Evolutionary conservation across 768 basidiomycete species (phyloP), one percentile per base, ranked within the genome.

Genomic region (Termitomyces sp.): DNA sequence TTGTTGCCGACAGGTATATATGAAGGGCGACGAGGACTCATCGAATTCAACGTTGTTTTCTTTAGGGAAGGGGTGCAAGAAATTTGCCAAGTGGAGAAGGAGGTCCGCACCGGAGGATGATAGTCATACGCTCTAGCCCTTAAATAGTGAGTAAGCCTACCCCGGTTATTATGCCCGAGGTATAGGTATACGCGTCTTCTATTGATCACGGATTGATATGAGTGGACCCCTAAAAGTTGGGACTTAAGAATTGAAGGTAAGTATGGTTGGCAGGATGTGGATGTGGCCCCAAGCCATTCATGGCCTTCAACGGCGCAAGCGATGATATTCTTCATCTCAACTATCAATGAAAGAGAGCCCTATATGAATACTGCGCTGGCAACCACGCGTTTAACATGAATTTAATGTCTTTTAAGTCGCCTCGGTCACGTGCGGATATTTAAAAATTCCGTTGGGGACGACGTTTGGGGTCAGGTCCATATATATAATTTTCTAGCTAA

Each of bases 31-130:
- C 77, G 89, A 17, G 89, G 89, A 21, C 73, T 93, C 46, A 75
- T 94, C 31, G 92, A 94, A 66, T 93, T 87, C 71, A 94, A 94
- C 64, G 86, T 94, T 3, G 86, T 91, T 38, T 91, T 85, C 70
- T 89, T 94, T 67, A 71, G 92, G 63, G 86, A 85, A 67, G 92
- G 92, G 0, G 81, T 91, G 49, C 82, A 87, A 68, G 89, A 91
- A 70, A 91, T 94, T 42, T 87, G 86, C 62, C 80, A 84, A 50
- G 82, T 91, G 9, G 91, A 92, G 66, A 78, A 75, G 59, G 86
- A 89, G 64, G 69, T 68, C 12, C 71, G 78, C 56, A 72, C 67
- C n/a, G 72, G 68, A 42, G 70, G 68, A 57, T 74, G 60, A 63
- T 44, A 47, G 12, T 30, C 31, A 33, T 10, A 31, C 30, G 30